Evolutionary conservation across 352 stramenopile species (phyloP).

Genomic region (Phytophthora sojae): DNA sequence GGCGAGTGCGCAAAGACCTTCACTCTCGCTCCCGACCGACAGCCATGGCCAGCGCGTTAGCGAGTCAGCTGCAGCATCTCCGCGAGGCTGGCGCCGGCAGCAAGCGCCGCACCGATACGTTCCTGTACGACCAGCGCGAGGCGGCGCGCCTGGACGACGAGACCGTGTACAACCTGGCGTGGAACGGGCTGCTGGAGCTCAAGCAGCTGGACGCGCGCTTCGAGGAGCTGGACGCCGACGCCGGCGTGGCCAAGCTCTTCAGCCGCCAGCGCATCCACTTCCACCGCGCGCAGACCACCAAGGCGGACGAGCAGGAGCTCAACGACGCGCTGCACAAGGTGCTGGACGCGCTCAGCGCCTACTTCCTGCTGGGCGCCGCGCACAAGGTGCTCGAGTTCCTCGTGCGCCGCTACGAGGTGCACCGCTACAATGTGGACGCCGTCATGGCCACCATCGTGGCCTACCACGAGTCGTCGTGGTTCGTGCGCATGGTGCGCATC

Average conservation of each 20-base stretch:
- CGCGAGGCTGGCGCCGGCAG: slow-evolving; percentile 78
- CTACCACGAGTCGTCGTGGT: slow-evolving; percentile 89
- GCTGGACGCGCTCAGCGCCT: slow-evolving; percentile 84
- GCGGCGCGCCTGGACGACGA: slow-evolving; percentile 84
- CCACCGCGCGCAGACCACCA: slow-evolving; percentile 72
- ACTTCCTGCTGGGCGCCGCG: slow-evolving; percentile 77
- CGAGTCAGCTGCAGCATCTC: slow-evolving; percentile 83
- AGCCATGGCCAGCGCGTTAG: slow-evolving; percentile 71
- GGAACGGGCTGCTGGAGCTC: slow-evolving; percentile 83
- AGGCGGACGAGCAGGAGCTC: slow-evolving; percentile 70
- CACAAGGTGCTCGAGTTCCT: slow-evolving; percentile 93
- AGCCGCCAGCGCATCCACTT: slow-evolving; percentile 82
- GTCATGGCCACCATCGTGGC: slow-evolving; percentile 85
- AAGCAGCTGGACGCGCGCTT: slow-evolving; percentile 81
- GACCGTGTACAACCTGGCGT: slow-evolving; percentile 87
- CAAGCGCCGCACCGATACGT: slow-evolving; percentile 85
- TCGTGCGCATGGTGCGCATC: slow-evolving; percentile 86
- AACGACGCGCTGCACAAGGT: slow-evolving; percentile 72
- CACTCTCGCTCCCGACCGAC: too few species aligned
- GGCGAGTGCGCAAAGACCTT: too few species aligned
- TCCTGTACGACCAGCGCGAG: slow-evolving; percentile 87
- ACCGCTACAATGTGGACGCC: slow-evolving; percentile 87
- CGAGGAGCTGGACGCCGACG: slow-evolving; percentile 67
- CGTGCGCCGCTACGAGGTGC: slow-evolving; percentile 88
- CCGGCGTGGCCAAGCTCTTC: slow-evolving; percentile 67